Conservation (phyloP, 2,329 filamentous ascomycete species). For the Canariomyces notabilis region DNA sequence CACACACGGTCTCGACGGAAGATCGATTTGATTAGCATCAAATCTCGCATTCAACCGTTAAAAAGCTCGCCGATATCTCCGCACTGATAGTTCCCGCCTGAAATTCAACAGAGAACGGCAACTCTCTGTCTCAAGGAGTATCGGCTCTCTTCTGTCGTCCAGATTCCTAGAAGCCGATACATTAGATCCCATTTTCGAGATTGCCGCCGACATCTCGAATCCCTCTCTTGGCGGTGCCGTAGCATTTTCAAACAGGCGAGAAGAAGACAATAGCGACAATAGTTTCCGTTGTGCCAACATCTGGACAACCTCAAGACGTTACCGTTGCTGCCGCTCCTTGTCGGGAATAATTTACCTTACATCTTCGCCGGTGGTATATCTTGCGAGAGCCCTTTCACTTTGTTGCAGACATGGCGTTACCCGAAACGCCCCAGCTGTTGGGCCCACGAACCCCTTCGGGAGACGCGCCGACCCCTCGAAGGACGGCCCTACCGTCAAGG, state of each 20-base stretch:
- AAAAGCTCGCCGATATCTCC: background rate
- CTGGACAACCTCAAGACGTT: no score
- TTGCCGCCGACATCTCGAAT: background rate
- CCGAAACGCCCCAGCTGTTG: slow-evolving; percentile 8
- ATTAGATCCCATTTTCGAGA: background rate
- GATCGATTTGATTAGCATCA: background rate
- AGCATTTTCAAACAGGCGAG: background rate
- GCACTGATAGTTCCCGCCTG: background rate
- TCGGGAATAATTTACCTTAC: no score
- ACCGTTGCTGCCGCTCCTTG: no score
- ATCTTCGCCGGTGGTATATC: no score
- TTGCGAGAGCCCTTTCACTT: no score
- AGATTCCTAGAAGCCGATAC: background rate
- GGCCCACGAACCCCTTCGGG: slow-evolving; percentile 10
- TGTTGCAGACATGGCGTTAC: slow-evolving; percentile 26
- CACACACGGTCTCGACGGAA: background rate
- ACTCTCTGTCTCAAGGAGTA: background rate
- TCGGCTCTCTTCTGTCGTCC: background rate
- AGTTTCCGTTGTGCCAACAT: no score
- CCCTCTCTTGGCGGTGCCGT: no score
- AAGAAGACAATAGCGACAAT: background rate
- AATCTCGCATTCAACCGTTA: background rate
- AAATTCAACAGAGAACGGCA: background rate
- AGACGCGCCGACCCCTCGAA: slow-evolving; percentile 15
- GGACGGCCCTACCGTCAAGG: slow-evolving; percentile 25